Conservation (phyloP, 345 rosid genomes). For the Firmiana major region DNA sequence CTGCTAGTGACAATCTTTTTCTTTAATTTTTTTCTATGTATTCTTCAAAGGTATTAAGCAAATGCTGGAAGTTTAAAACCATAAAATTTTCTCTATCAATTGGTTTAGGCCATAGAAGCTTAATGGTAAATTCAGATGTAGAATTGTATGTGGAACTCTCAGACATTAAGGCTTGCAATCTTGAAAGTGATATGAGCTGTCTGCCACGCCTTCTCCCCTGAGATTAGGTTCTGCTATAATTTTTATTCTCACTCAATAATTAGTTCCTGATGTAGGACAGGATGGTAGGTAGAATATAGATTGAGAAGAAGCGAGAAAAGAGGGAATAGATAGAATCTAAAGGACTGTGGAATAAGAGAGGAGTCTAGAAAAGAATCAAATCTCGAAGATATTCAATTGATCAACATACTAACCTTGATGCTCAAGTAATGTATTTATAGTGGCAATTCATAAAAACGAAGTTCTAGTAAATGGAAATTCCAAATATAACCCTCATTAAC, state of each 20-base stretch:
- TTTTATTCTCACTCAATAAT: background rate
- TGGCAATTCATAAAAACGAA: background rate
- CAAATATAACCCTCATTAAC: background rate
- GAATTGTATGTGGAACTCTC: background rate
- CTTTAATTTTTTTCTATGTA: background rate
- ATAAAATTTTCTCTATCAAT: background rate
- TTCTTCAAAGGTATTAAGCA: background rate
- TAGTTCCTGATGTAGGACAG: background rate
- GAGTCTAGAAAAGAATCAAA: background rate
- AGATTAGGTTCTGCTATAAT: background rate
- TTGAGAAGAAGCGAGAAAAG: background rate
- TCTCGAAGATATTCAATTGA: background rate
- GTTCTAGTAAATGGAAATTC: background rate
- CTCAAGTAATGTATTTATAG: background rate
- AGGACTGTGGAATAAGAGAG: background rate
- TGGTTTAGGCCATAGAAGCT: conserved; percentile 11
- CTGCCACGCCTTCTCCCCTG: background rate
- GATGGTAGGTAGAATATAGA: background rate
- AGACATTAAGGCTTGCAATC: background rate
- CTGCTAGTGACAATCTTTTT: background rate
- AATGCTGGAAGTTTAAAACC: background rate
- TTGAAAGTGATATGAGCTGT: background rate
- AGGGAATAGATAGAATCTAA: background rate
- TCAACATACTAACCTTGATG: background rate
- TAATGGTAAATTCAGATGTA: background rate